These are phyloP conservation scores for Ophiostoma himal-ulmi DNA, from an alignment of 2,329 filamentous ascomycete genomes.

Conservation along the genomic window DNA sequence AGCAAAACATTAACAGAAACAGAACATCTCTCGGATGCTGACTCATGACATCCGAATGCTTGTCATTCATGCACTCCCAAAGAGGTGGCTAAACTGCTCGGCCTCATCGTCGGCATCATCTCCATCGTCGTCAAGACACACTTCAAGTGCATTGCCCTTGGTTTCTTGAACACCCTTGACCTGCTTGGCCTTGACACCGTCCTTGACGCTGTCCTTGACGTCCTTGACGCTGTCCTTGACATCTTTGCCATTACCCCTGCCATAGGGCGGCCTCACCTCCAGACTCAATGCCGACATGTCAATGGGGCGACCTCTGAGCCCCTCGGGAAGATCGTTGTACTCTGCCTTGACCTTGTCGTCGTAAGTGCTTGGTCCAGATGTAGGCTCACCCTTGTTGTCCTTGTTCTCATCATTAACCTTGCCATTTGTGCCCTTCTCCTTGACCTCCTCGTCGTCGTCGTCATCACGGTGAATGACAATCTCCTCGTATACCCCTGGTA, in stretches of 20 bases:
- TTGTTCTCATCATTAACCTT: background rate
- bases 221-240: background rate
- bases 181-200: background rate
- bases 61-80: background rate
- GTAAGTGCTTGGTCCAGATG: background rate
- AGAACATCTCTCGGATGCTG: background rate
- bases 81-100: background rate
- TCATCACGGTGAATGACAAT: slow-evolving; percentile 19
- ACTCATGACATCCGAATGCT: slow-evolving; percentile 1
- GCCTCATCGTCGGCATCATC: slow-evolving; percentile 2
- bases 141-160: background rate
- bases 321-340: background rate
- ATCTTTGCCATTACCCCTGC: background rate
- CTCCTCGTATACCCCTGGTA: background rate
- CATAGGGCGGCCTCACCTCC: background rate
- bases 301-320: background rate
- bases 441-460: slow-evolving; percentile 40
- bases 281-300: slow-evolving; percentile 1
- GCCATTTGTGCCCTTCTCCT: slow-evolving; percentile 32
- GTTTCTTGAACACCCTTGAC: background rate
- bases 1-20: background rate
- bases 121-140: background rate
- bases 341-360: background rate
- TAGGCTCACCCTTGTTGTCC: background rate
- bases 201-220: background rate